Evolutionary conservation across 2,329 filamentous ascomycete species (phyloP).

Genomic region (Myriosclerotinia duriaeana): DNA sequence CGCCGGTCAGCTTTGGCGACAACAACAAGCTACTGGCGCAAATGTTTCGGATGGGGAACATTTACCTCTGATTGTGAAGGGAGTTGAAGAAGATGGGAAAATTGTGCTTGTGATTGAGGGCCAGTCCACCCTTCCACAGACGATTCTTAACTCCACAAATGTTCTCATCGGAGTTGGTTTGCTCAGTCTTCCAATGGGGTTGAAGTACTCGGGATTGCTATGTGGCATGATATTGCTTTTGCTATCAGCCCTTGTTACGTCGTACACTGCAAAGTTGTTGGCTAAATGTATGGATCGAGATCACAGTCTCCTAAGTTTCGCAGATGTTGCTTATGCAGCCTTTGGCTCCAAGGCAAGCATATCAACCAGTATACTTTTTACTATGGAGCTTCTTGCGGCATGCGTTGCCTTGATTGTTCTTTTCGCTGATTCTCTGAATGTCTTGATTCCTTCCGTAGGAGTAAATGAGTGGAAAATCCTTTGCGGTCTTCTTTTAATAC

Average conservation of each 20-base stretch:
- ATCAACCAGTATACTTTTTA: constrained; percentile 82
- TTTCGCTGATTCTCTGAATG: constrained; percentile 86
- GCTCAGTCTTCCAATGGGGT: constrained; percentile 80
- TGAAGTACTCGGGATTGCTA: constrained; percentile 87
- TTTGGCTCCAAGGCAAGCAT: constrained; percentile 82
- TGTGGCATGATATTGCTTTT: constrained; percentile 74
- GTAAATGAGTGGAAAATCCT: constrained; percentile 80
- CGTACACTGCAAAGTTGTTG: constrained; percentile 81
- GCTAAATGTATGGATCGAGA: constrained; percentile 88
- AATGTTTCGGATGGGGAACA: constrained; percentile 57
- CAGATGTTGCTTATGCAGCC: constrained; percentile 86
- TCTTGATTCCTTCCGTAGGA: constrained; percentile 70
- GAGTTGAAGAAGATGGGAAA: constrained; percentile 84
- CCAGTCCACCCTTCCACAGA: constrained; percentile 93
- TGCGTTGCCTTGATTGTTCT: constrained; percentile 87
- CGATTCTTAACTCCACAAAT: constrained; percentile 84
- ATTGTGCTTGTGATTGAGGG: constrained; percentile 82
- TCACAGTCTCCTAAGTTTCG: constrained; percentile 84
- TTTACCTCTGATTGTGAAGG: constrained; percentile 81
- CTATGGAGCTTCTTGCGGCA: constrained; percentile 79
- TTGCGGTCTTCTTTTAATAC: constrained; percentile 74
- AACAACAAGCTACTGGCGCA: constrained; percentile 47
- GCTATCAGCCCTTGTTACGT: constrained; percentile 72
- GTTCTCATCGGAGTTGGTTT: constrained; percentile 88
- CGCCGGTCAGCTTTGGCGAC: constrained; percentile 52